Percentiles rank a stretch among this genome's conserved stretches.
phyloP scores from a whole-genome alignment of 2,329 filamentous ascomycete genomes.

The Arthrobotrys conoides region DNA sequence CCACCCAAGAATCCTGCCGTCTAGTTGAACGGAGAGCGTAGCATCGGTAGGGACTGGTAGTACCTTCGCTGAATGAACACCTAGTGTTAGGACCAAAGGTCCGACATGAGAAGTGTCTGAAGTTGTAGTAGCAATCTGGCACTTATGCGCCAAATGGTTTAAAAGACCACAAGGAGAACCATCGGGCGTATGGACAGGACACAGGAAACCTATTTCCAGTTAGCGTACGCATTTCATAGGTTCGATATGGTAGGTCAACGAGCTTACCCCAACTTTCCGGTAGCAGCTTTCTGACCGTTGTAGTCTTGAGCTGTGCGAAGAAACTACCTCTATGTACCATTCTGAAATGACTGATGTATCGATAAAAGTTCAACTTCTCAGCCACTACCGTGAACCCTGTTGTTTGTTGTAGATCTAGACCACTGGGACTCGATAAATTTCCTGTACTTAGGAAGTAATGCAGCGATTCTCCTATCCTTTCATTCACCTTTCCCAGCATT shows the following conservation, averaged over 20 bases:
- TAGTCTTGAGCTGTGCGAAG: conserved; percentile 97
- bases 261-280: conserved; percentile 87
- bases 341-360: conserved; percentile 98
- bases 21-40: conserved; percentile 88
- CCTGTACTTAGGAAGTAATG: conserved; percentile 98
- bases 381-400: conserved; percentile 97
- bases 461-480: conserved; percentile 86
- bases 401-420: conserved; percentile 92
- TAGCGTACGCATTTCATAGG: neutral
- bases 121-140: conserved; percentile 83
- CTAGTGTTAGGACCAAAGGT: conserved; percentile 81
- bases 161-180: conserved; percentile 93
- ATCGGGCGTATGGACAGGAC: conserved; percentile 97
- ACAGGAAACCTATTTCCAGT: conserved; percentile 77
- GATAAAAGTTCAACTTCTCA: conserved; percentile 98
- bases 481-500: conserved; percentile 85
- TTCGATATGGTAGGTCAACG: neutral
- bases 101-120: conserved; percentile 83
- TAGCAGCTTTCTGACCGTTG: conserved; percentile 92
- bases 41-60: conserved; percentile 85
- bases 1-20: conserved; percentile 90
- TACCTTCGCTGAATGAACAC: conserved; percentile 75
- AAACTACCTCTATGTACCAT: conserved; percentile 99
- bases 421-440: conserved; percentile 90
- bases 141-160: conserved; percentile 96